Conservation (phyloP, 192 early-diverging fungal species). For the Podila horticola region DNA sequence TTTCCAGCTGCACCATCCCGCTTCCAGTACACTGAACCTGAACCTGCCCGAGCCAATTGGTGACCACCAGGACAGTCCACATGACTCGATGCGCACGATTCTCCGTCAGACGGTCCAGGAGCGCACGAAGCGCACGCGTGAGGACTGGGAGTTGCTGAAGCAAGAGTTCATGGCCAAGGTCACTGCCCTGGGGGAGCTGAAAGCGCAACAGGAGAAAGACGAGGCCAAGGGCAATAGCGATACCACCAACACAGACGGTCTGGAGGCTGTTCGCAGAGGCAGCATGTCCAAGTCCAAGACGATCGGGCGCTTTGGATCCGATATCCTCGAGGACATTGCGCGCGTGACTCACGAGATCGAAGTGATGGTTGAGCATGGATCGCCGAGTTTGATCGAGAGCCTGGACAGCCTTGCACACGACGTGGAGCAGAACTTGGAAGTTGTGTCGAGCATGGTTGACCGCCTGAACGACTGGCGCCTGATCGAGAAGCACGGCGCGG, state of each 20-base stretch:
- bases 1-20: constrained; percentile 41
- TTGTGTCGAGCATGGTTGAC: constrained; percentile 20
- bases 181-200: constrained; percentile 13
- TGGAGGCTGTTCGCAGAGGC: constrained; percentile 9
- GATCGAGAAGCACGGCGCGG: constrained; percentile 48
- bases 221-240: background rate
- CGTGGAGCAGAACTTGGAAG: constrained; percentile 31
- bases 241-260: background rate
- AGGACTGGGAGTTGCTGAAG: constrained; percentile 52
- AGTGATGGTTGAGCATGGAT: constrained; percentile 39
- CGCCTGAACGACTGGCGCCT: constrained; percentile 56
- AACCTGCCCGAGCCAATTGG: constrained; percentile 9
- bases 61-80: background rate
- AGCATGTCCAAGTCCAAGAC: constrained; percentile 28
- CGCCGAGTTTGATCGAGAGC: constrained; percentile 13
- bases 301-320: constrained; percentile 32
- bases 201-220: constrained; percentile 5
- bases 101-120: constrained; percentile 44
- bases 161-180: constrained; percentile 44
- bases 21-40: constrained; percentile 25
- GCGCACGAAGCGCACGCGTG: constrained; percentile 38
- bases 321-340: constrained; percentile 43
- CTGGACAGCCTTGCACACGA: constrained; percentile 31
- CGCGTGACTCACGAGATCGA: constrained; percentile 38
- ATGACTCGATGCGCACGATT: constrained; percentile 37